Base-by-base conservation (phyloP, 179 eudicot species). In the Heliamphora pulchella region DNA sequence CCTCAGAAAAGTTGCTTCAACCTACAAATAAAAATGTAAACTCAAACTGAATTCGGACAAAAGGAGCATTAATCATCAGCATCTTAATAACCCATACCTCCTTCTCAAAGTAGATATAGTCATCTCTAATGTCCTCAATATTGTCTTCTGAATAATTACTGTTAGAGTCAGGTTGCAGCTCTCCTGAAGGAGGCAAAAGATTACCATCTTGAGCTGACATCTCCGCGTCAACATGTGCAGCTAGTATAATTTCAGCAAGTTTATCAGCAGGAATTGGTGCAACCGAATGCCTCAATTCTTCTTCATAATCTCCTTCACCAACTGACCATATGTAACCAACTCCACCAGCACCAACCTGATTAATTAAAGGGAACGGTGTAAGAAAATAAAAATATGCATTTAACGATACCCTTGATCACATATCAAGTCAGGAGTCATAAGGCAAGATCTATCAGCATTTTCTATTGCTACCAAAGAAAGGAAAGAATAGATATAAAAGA, bases 241-340 rank as follows among this genome's bases (percentile, higher is more conserved):
- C 84, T 81, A 82, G 87, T 64, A 82, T 66, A 73, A 91, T 59
- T 84, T 91, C 97, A 57, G 88, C 85, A 80, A 96, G 91, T 88
- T 89, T 91, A 54, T 91, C 96, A 11, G 85, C 87, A 87, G 99
- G 85, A 61, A 94, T 90, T 15, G 99, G 99, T 53, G 99, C 98
- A 83, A 96, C 89, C n/a, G 99, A 96, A 81, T 94, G 95, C 81
- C 93, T 86, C 88, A 94, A 88, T 83, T 92, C 98, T 83, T 94
- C 98, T 80, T 90, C 97, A 76, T 80, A 90, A 15, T 88, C 90
- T 77, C 85, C 96, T 82, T 93, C 96, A 86, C 82, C 85, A 65
- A 84, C 81, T 41, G 97, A 90, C 99, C 99, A 96, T 57, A 94
- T 87, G 81, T 87, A 92, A 82, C 99, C 99, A 82, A 83, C 91